phyloP scores from a whole-genome alignment of 805 yeast species.

The Candida wancherniae region DNA sequence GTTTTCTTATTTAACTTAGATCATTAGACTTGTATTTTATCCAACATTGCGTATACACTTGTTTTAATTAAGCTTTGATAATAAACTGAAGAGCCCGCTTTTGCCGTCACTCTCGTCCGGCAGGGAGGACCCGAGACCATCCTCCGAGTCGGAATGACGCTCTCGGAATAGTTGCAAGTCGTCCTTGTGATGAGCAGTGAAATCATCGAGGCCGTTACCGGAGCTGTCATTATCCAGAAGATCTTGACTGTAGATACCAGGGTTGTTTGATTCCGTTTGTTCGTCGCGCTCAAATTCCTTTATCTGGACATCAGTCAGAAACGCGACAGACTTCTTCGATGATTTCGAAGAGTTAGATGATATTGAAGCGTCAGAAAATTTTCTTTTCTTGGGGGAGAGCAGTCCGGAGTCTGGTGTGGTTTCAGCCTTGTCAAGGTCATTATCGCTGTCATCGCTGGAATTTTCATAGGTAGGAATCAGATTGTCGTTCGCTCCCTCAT shows the following conservation, averaged over 20 bases:
- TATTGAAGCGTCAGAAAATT: constrained; percentile 14
- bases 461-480: constrained; percentile 15
- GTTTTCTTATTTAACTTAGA: no score
- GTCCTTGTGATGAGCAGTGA: constrained; percentile 28
- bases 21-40: no score
- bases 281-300: constrained; percentile 40
- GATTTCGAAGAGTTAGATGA: constrained; percentile 20
- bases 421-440: constrained; percentile 8
- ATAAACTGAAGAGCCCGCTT: constrained; percentile 13
- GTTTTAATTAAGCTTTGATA: constrained; percentile 13
- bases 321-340: constrained; percentile 33
- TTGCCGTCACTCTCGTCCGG: constrained; percentile 3
- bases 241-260: no score
- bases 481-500: constrained; percentile 2
- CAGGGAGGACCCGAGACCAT: constrained; percentile 9
- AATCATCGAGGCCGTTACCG: constrained; percentile 13
- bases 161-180: constrained; percentile 28
- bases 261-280: no score
- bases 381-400: constrained; percentile 12
- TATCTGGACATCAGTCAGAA: constrained; percentile 38
- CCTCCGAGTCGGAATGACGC: constrained; percentile 5
- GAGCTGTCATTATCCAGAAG: no score
- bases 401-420: constrained; percentile 2
- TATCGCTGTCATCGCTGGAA: constrained; percentile 16
- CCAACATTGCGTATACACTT: no score